Percentiles rank a stretch among this genome's conserved stretches.
Conservation (phyloP, 2,329 filamentous ascomycete species). For the Aureobasidium pullulans region DNA sequence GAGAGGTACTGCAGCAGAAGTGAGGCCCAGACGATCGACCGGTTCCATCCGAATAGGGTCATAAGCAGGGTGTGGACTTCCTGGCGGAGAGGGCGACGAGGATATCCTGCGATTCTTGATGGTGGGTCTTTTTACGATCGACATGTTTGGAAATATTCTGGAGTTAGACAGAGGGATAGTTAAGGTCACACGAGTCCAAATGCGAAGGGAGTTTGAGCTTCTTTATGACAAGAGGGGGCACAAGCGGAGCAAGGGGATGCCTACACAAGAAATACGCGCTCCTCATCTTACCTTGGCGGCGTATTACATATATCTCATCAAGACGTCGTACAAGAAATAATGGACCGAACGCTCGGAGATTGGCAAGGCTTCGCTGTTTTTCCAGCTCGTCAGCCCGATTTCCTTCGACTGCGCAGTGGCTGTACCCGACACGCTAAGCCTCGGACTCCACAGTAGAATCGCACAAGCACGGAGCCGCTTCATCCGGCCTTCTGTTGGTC, state of each 20-base stretch:
- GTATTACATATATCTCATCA: constrained; percentile 3
- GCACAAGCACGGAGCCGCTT: background rate
- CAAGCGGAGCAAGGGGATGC: constrained; percentile 1
- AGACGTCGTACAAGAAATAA: background rate
- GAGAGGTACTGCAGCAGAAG: background rate
- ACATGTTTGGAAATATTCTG: background rate
- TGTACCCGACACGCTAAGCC: background rate
- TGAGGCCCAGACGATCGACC: background rate
- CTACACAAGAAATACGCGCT: background rate
- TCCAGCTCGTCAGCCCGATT: background rate
- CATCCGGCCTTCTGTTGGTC: background rate
- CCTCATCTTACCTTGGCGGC: constrained; percentile 10
- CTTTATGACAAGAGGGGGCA: background rate
- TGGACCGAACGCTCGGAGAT: constrained; percentile 7
- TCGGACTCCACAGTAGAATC: background rate
- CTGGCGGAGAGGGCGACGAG: background rate
- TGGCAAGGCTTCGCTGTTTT: background rate
- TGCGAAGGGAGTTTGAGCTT: background rate
- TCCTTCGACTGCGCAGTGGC: background rate
- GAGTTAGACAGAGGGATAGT: background rate
- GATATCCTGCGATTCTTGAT: background rate
- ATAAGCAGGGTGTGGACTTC: background rate
- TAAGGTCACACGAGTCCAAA: background rate
- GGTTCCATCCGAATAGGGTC: background rate
- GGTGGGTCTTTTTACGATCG: constrained; percentile 5